Percentiles rank a stretch among this genome's conserved stretches.
Conservation (phyloP, 2,329 filamentous ascomycete genomes). For the Septoria linicola region DNA sequence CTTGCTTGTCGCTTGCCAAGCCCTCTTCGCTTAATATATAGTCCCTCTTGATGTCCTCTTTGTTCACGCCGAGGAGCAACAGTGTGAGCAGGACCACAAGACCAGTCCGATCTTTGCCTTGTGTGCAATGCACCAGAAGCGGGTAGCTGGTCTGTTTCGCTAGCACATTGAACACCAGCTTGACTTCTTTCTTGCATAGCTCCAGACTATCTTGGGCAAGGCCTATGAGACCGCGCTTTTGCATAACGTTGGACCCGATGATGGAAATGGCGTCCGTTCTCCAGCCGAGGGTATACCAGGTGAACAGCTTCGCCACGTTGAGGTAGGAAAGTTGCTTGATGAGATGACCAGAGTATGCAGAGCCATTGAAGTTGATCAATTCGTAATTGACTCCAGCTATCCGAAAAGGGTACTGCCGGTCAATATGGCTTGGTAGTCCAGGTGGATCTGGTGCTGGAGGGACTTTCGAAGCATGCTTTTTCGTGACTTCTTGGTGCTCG, state of each 20-base stretch:
- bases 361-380: conserved; percentile 72
- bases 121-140: conserved; percentile 76
- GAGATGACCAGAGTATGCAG: conserved; percentile 66
- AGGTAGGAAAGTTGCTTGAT: conserved; percentile 67
- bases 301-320: conserved; percentile 62
- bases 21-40: conserved; percentile 66
- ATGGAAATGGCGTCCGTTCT: conserved; percentile 68
- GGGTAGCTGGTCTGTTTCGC: conserved; percentile 57
- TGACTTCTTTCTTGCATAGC: conserved; percentile 63
- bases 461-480: conserved; percentile 57
- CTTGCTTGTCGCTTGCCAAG: conserved; percentile 61
- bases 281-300: conserved; percentile 65
- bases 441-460: conserved; percentile 42
- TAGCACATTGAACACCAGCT: conserved; percentile 52
- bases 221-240: conserved; percentile 67
- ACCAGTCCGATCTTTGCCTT: conserved; percentile 83
- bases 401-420: conserved; percentile 52
- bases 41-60: conserved; percentile 65
- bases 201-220: conserved; percentile 69
- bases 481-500: conserved; percentile 41
- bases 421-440: background rate
- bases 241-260: conserved; percentile 68
- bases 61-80: conserved; percentile 59
- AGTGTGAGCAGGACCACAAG: conserved; percentile 68
- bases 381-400: conserved; percentile 64